Percentiles rank a stretch among this genome's conserved stretches.
Evolutionary conservation across 345 rosid species (phyloP).

Genomic region (Bruguiera parviflora): DNA sequence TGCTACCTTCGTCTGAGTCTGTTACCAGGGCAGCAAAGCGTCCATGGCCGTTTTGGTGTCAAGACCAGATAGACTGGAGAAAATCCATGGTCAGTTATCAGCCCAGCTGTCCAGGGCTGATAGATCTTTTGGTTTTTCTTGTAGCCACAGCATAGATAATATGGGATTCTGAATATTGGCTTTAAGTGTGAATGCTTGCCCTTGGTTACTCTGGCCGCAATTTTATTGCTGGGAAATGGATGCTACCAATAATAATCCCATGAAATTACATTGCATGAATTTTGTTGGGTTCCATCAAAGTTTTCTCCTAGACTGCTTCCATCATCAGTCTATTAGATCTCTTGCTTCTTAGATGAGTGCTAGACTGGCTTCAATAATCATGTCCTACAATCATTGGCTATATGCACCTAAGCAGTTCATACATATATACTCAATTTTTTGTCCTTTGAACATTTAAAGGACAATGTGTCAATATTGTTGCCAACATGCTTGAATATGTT

Average conservation of each 20-base stretch:
- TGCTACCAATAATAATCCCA: not conserved
- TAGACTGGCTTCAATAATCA: not conserved
- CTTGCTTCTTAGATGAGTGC: no score
- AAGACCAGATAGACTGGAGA: no score
- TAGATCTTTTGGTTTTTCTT: not conserved
- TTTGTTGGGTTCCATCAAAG: not conserved
- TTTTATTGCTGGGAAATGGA: not conserved
- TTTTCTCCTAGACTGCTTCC: not conserved
- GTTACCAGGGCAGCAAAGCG: not conserved
- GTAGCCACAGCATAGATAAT: not conserved
- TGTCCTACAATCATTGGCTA: not conserved
- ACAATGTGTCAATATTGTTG: no score
- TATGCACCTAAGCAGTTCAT: not conserved
- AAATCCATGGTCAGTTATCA: no score
- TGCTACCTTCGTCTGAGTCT: not conserved
- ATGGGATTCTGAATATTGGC: slow-evolving; percentile 10
- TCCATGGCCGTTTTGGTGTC: no score
- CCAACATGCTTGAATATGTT: slow-evolving; percentile 6
- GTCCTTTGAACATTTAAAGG: no score
- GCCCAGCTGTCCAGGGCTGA: no score
- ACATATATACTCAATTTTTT: no score
- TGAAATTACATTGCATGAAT: not conserved
- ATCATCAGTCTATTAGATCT: no score
- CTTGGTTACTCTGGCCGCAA: not conserved
- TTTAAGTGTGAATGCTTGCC: not conserved